Evolutionary conservation across 768 basidiomycete genomes (phyloP), one percentile per base, ranked within the genome.

Genomic region (Strobilomyces echinocephalus): DNA sequence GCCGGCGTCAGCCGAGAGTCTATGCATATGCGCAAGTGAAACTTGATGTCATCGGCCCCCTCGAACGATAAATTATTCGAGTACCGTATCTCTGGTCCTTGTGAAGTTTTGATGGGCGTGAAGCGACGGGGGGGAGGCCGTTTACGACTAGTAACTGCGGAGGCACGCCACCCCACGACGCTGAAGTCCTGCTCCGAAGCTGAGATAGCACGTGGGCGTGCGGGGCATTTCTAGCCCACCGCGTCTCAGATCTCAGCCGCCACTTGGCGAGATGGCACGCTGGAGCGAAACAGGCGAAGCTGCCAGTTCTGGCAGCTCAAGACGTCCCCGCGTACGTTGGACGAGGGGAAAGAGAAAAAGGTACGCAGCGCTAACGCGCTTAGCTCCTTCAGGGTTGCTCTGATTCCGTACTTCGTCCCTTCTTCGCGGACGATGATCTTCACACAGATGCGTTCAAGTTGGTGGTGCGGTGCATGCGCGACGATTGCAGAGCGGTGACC

Each of bases 371-470:
- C 50, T 66, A 43, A 62, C 54, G 41, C 64, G 63, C 41, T 60
- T 69, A 67, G 59, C 67, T 70, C 60, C 66, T 64, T 68, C 66
- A 66, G 68, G 67, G 66, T 49, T 70, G 59, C 41, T 52, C 53
- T 60, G 58, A 70, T 66, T 34, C 50, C 54, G 56, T 60, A 45
- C 57, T 53, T 47, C n/a, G 47, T 18, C 18, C 18, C 18, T 47
- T 35, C 8, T 31, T 58, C 20, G 62, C 30, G 62, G 58, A 67
- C 30, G 30, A 30, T 9, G 30, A 30, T 67, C 60, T 57, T 43
- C 35, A 24, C 24, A 24, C 24, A 24, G 24, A n/a, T 40, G 62
- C 34, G 24, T 24, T 24, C 24, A 24, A 24, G 24, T 24, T 24
- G 24, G 24, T 24, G 24, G 24, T 4, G 24, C 24, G 24, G 24